phyloP scores from a whole-genome alignment of 176 grass and related monocot species.

The Triticum urartu region DNA sequence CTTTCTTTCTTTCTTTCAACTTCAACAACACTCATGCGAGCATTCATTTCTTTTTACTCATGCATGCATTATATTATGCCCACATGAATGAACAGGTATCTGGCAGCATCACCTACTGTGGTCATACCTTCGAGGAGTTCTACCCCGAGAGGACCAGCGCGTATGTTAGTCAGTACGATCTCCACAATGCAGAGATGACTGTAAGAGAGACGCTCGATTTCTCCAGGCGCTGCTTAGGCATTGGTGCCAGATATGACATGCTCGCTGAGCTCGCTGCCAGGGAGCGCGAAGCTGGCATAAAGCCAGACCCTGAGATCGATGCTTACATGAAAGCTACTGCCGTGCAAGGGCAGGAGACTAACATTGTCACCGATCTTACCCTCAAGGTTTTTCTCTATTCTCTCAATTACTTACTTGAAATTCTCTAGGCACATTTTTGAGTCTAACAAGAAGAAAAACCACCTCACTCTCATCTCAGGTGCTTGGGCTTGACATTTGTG shows the following conservation, averaged over 20 bases:
- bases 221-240: conserved; percentile 60
- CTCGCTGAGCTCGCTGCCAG: conserved; percentile 46
- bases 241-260: conserved; percentile 69
- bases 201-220: conserved; percentile 74
- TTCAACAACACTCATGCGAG: no score
- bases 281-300: conserved; percentile 62
- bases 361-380: conserved; percentile 49
- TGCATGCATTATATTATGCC: no score
- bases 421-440: background rate
- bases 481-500: conserved; percentile 68
- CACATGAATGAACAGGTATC: conserved; percentile 19
- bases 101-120: conserved; percentile 56
- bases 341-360: conserved; percentile 49
- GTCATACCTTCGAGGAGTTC: conserved; percentile 55
- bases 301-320: conserved; percentile 68
- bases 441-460: background rate
- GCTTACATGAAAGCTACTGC: conserved; percentile 75
- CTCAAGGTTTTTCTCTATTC: conserved; percentile 32
- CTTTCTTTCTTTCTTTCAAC: background rate
- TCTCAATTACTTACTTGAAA: no score
- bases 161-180: conserved; percentile 64
- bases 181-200: conserved; percentile 77
- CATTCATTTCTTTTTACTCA: background rate
- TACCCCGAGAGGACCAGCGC: conserved; percentile 63
- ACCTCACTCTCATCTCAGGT: conserved; percentile 25